Base-by-base conservation (phyloP, 192 early-diverging fungal species). In the Podila epicladia region DNA sequence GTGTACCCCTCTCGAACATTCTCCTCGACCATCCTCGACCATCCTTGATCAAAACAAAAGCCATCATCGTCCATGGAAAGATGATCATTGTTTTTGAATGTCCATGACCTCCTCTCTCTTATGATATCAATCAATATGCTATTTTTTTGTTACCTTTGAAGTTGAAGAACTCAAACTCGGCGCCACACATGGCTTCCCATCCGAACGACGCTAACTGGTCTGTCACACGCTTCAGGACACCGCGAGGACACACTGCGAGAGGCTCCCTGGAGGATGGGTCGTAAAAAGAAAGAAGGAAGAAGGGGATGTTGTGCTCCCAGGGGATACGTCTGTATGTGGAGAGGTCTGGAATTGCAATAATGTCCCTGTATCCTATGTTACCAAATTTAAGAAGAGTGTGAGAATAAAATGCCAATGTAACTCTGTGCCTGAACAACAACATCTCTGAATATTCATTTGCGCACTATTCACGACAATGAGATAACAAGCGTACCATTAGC, bases 91-190 rank as follows among this genome's bases (percentile, higher is more conserved):
- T 17, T 15, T 2, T 17, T 17, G 35, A 9, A 37, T 9, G 15
- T 15, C 12, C 38, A 41, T 41, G 38, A 41, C 9, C 38, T n/a
- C n/a, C n/a, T n/a, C n/a, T n/a, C 11, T 7, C 20, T 19, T n/a
- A 53, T 53, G 17, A 22, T 53, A 22, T 51, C 20, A 9, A 20
- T 29, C 29, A n/a, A n/a, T 62, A 41, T 74, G 32, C 0, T 13
- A n/a, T 9, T 13, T 13, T 28, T 9, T 13, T 35, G 33, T 53
- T 85, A 94, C 93, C 93, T 84, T 90, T 89, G 77, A 94, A 95
- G 72, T 92, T 93, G 82, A 89, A 96, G 70, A 93, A 96, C 78
- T 93, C 91, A 73, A 88, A 92, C 74, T 93, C 92, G 31, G 88
- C 78, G 6, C 92, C 92, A 62, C 85, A 85, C 62, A 88, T 76